A percentile compares a stretch with the other conserved stretches of the same genome.
These are phyloP conservation scores for Lactarius deliciosus DNA, from an alignment of 768 basidiomycete genomes.

Conservation along the genomic window DNA sequence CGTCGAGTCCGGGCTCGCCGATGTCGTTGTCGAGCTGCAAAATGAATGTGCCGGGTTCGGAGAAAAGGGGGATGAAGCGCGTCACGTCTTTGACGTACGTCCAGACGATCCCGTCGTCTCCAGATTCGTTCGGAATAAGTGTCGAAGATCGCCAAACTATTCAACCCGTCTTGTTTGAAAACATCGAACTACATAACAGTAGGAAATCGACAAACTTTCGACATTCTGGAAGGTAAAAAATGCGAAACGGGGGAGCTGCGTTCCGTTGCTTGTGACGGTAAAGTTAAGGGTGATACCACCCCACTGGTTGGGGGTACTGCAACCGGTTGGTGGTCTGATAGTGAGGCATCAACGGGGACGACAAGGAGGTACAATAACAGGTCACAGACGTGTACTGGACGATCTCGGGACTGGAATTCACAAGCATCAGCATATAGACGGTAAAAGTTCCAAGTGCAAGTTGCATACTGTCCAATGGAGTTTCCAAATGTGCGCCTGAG, in stretches of 20 bases:
- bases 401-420: slow-evolving; percentile 52
- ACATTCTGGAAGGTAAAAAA: slow-evolving; percentile 76
- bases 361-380: background rate
- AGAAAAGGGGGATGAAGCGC: too few species aligned
- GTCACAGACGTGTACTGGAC: slow-evolving; percentile 56
- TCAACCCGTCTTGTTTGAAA: background rate
- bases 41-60: too few species aligned
- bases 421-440: background rate
- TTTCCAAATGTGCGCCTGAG: slow-evolving; percentile 67
- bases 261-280: slow-evolving; percentile 75
- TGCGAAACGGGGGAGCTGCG: slow-evolving; percentile 70
- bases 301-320: slow-evolving; percentile 71
- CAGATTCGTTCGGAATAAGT: too few species aligned
- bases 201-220: slow-evolving; percentile 53
- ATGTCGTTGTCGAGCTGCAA: too few species aligned
- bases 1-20: too few species aligned
- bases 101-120: too few species aligned
- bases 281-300: slow-evolving; percentile 73
- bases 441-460: background rate
- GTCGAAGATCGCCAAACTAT: slow-evolving; percentile 52
- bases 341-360: background rate
- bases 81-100: too few species aligned
- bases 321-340: slow-evolving; percentile 68
- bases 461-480: slow-evolving; percentile 63
- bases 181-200: background rate